These are phyloP conservation scores for Beauveria scarabaeidicola DNA, from an alignment of 2,329 filamentous ascomycete genomes.

Conservation along the genomic window DNA sequence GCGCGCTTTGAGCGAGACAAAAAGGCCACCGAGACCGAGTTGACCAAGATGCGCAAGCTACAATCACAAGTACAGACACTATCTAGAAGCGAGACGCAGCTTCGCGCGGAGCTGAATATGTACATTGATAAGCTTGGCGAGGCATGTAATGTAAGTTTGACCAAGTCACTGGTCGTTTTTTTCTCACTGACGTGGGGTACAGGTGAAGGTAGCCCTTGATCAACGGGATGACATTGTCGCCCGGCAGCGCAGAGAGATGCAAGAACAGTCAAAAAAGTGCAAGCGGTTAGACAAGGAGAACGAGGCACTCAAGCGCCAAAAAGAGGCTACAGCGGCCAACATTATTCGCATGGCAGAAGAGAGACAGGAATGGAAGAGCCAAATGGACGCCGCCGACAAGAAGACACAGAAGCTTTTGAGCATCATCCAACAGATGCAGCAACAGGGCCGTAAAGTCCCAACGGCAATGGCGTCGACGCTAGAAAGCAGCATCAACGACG, in stretches of 20 bases:
- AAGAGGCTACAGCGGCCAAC: conserved; percentile 87
- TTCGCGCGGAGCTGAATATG: conserved; percentile 91
- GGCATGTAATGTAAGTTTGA: conserved; percentile 43
- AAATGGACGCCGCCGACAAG: conserved; percentile 44
- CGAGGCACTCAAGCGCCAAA: conserved; percentile 79
- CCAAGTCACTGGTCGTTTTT: no score
- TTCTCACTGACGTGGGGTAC: conserved; percentile 16
- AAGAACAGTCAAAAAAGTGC: conserved; percentile 99
- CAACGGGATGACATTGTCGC: conserved; percentile 4
- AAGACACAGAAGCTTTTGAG: conserved; percentile 89
- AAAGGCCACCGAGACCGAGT: conserved; percentile 77
- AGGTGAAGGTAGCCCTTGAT: conserved; percentile 8
- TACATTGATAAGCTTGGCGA: conserved; percentile 99
- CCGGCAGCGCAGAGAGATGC: conserved; percentile 74
- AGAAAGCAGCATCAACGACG: conserved; percentile 44
- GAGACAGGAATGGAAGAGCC: conserved; percentile 73
- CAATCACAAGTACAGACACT: conserved; percentile 91
- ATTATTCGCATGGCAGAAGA: conserved; percentile 97
- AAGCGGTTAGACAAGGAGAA: conserved; percentile 97
- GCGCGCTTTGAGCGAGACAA: conserved; percentile 84
- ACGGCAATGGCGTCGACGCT: conserved; percentile 54
- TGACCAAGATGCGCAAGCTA: conserved; percentile 70
- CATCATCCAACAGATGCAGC: conserved; percentile 93
- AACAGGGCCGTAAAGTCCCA: conserved; percentile 72
- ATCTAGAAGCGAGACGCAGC: conserved; percentile 88